Evolutionary conservation across 2,329 filamentous ascomycete species (phyloP).

Genomic region (Amylocarpus encephaloides): DNA sequence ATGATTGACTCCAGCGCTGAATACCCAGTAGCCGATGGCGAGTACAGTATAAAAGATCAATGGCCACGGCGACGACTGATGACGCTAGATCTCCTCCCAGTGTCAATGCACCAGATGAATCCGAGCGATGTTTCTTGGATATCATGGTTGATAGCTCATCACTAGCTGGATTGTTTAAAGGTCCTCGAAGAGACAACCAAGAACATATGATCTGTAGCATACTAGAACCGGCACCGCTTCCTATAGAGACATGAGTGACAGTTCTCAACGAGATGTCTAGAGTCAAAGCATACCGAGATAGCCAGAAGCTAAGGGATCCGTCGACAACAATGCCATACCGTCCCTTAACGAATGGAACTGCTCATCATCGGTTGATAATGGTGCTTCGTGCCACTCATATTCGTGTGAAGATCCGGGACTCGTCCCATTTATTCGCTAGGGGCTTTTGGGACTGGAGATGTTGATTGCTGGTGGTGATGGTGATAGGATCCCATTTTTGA

Average conservation of each 20-base stretch:
- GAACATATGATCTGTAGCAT: conserved; percentile 14
- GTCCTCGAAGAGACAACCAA: conserved; percentile 8
- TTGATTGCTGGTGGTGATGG: conserved; percentile 5
- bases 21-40: conserved; percentile 34
- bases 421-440: conserved; percentile 8
- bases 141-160: conserved; percentile 8
- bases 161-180: conserved; percentile 7
- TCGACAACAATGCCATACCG: conserved; percentile 33
- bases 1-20: conserved; percentile 13
- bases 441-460: conserved; percentile 12
- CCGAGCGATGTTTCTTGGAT: conserved; percentile 6
- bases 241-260: not conserved
- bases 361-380: conserved; percentile 20
- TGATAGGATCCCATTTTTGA: conserved; percentile 11
- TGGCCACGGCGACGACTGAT: conserved; percentile 28
- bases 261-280: not conserved
- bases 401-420: conserved; percentile 16
- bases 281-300: conserved; percentile 26
- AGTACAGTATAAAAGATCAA: conserved; percentile 35
- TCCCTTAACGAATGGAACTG: conserved; percentile 30
- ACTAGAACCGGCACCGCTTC: conserved; percentile 13
- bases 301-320: conserved; percentile 31
- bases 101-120: conserved; percentile 6
- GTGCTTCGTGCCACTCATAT: conserved; percentile 17
- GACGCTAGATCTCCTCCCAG: conserved; percentile 21